Evolutionary conservation across 495 filamentous ascomycete species (phyloP).

Genomic region (Neurospora sp.): DNA sequence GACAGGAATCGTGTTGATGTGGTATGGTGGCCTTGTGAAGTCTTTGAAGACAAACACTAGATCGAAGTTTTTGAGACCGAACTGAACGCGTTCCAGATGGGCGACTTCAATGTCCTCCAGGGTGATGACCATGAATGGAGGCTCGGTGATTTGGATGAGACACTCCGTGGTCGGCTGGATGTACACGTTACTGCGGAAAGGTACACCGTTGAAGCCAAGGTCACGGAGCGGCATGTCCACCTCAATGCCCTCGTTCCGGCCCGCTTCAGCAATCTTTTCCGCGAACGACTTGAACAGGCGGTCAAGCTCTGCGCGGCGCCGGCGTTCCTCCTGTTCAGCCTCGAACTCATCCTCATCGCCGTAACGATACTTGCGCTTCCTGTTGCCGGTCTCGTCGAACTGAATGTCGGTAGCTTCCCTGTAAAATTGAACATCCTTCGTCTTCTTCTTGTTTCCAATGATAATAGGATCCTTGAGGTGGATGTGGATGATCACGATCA

Average conservation of each 20-base stretch:
- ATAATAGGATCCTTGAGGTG: constrained; percentile 97
- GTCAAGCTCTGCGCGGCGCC: constrained; percentile 81
- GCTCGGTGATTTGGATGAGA: constrained; percentile 94
- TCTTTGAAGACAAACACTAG: constrained; percentile 97
- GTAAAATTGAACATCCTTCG: constrained; percentile 97
- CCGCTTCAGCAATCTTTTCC: constrained; percentile 94
- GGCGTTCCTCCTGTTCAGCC: constrained; percentile 92
- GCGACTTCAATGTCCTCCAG: constrained; percentile 93
- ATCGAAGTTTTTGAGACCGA: constrained; percentile 98
- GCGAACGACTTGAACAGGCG: constrained; percentile 92
- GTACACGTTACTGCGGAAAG: constrained; percentile 85
- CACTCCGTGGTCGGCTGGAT: constrained; percentile 96
- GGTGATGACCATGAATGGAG: constrained; percentile 89
- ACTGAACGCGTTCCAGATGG: constrained; percentile 94
- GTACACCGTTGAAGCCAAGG: constrained; percentile 93
- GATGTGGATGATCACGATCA: constrained; percentile 96
- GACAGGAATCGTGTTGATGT: constrained; percentile 98
- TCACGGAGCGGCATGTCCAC: constrained; percentile 96
- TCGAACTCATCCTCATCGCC: constrained; percentile 99
- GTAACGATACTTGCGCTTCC: constrained; percentile 95
- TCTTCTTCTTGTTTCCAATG: constrained; percentile 93
- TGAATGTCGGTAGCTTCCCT: constrained; percentile 96
- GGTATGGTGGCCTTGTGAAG: constrained; percentile 73
- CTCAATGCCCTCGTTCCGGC: constrained; percentile 68
- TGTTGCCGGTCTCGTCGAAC: constrained; percentile 97